These are phyloP conservation scores for Neurospora intermedia DNA, from an alignment of 495 filamentous ascomycete genomes.

Conservation along the genomic window DNA sequence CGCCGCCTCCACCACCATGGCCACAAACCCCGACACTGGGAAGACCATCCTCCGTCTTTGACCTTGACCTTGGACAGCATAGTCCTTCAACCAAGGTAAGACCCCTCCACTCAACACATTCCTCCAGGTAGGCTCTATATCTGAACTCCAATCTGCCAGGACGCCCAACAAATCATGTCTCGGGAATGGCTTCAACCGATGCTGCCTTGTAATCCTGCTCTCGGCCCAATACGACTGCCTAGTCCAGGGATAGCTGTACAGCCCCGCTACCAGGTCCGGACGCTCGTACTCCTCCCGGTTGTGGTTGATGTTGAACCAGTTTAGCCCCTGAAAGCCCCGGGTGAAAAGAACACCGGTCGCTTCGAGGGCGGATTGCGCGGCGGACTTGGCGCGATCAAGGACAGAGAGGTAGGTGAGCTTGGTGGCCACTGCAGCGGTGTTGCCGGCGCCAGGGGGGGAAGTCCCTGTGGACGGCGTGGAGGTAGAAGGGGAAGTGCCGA, in stretches of 20 bases:
- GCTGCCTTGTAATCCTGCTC: conserved; percentile 32
- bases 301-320: conserved; percentile 27
- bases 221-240: conserved; percentile 38
- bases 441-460: conserved; percentile 8
- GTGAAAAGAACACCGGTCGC: conserved; percentile 31
- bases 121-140: conserved; percentile 40
- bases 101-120: conserved; percentile 34
- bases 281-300: conserved; percentile 21
- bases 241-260: conserved; percentile 44
- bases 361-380: conserved; percentile 25
- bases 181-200: conserved; percentile 34
- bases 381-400: conserved; percentile 32
- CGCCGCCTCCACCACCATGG: conserved; percentile 38
- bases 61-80: conserved; percentile 21
- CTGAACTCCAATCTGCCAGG: conserved; percentile 26
- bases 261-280: conserved; percentile 32
- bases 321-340: conserved; percentile 27
- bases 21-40: conserved; percentile 34
- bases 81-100: conserved; percentile 40
- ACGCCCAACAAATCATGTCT: conserved; percentile 41
- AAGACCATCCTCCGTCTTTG: conserved; percentile 27
- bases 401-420: conserved; percentile 34
- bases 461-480: not conserved
- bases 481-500: not conserved
- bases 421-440: conserved; percentile 8